Conservation (phyloP, 2,329 filamentous ascomycete genomes). For the Nothopassalora personata region DNA sequence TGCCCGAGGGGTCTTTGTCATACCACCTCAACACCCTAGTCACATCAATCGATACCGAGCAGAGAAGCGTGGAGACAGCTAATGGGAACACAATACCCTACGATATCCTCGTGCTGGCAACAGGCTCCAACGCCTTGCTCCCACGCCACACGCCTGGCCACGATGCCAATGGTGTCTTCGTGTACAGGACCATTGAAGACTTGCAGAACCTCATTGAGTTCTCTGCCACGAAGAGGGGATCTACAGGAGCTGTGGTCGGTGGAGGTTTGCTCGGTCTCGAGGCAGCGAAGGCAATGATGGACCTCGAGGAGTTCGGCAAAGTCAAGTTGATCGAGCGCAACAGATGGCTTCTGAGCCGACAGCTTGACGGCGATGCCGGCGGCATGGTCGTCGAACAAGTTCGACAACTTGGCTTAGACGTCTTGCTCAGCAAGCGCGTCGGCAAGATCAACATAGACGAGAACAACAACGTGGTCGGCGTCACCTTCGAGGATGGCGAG, state of each 20-base stretch:
- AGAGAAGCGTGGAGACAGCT: conserved; percentile 65
- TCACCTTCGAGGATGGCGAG: conserved; percentile 77
- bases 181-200: conserved; percentile 82
- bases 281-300: conserved; percentile 87
- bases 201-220: conserved; percentile 71
- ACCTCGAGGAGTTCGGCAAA: conserved; percentile 66
- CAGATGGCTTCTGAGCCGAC: conserved; percentile 73
- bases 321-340: conserved; percentile 80
- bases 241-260: conserved; percentile 71
- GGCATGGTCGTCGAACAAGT: conserved; percentile 79
- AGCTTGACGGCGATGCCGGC: conserved; percentile 77
- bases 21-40: conserved; percentile 73
- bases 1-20: conserved; percentile 62
- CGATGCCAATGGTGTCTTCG: conserved; percentile 77
- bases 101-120: conserved; percentile 77
- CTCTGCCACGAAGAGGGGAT: conserved; percentile 60
- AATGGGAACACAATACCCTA: conserved; percentile 67
- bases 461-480: conserved; percentile 63
- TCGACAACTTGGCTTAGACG: conserved; percentile 68
- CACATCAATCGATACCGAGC: conserved; percentile 57
- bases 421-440: conserved; percentile 71
- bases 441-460: conserved; percentile 64
- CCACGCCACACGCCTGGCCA: conserved; percentile 68
- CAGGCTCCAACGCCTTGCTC: conserved; percentile 77
- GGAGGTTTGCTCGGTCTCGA: conserved; percentile 81